A percentile compares a stretch with the other conserved stretches of the same genome.
phyloP scores from a whole-genome alignment of 1,284 basidiomycete genomes.

The Marasmius fiardii region DNA sequence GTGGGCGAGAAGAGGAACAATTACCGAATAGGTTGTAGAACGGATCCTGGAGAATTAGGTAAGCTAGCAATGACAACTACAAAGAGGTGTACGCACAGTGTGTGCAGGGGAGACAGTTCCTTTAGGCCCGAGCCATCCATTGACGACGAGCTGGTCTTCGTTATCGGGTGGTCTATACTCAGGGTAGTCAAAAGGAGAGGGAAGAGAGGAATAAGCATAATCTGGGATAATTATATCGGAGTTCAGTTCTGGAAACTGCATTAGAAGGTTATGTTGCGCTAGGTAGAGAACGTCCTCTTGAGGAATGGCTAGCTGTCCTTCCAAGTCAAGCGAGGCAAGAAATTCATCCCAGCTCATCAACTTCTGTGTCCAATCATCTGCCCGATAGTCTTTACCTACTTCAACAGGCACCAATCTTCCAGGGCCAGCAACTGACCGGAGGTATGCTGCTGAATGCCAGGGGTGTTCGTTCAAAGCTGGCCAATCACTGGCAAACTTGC shows the following conservation, averaged over 20 bases:
- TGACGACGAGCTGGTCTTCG: constrained; percentile 70
- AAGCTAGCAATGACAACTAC: constrained; percentile 11
- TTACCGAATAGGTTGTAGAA: constrained; percentile 90
- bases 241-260: constrained; percentile 79
- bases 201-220: constrained; percentile 77
- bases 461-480: constrained; percentile 63
- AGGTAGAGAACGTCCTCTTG: constrained; percentile 63
- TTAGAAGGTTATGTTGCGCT: constrained; percentile 86
- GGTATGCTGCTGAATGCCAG: constrained; percentile 72
- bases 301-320: constrained; percentile 25
- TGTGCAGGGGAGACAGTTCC: constrained; percentile 86
- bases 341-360: constrained; percentile 82
- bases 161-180: constrained; percentile 66
- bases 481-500: constrained; percentile 60
- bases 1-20: constrained; percentile 10
- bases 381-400: constrained; percentile 82
- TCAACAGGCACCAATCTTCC: constrained; percentile 91
- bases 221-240: constrained; percentile 82
- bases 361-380: constrained; percentile 78
- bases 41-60: constrained; percentile 66
- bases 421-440: constrained; percentile 64
- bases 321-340: constrained; percentile 50
- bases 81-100: constrained; percentile 56
- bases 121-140: constrained; percentile 86
- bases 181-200: constrained; percentile 40